Conservation (phyloP, 1,139 yeast genomes). For the Pichia sp. region DNA sequence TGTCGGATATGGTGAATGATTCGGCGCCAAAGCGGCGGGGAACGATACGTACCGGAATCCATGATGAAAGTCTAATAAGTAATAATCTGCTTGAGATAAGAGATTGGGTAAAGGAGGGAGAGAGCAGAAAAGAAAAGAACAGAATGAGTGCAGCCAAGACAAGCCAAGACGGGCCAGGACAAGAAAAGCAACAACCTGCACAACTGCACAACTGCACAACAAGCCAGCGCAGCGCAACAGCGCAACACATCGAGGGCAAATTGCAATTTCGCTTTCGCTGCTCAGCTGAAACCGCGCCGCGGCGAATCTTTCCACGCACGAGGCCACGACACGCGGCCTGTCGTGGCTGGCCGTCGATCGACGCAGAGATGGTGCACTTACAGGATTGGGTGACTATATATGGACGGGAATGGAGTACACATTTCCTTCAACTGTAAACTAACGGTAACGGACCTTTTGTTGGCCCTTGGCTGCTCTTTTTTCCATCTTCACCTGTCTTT, state of each 20-base stretch:
- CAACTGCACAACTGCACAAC: not conserved
- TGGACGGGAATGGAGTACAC: too few relatives aligned
- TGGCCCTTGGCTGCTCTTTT: constrained; percentile 30
- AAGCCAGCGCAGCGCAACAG: too few relatives aligned
- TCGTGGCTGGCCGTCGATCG: too few relatives aligned
- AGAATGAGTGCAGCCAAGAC: constrained; percentile 9
- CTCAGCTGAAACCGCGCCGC: too few relatives aligned
- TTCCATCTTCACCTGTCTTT: constrained; percentile 45
- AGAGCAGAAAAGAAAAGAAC: not conserved
- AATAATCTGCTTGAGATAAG: not conserved
- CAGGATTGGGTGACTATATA: too few relatives aligned
- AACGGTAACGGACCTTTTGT: constrained; percentile 11
- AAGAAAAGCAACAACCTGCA: not conserved
- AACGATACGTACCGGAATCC: constrained; percentile 34
- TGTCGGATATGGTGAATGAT: not conserved
- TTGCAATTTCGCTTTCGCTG: too few relatives aligned
- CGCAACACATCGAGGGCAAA: too few relatives aligned
- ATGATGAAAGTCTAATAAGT: constrained; percentile 22
- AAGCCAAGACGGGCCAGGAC: not conserved
- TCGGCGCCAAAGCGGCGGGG: not conserved
- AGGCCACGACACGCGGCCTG: too few relatives aligned
- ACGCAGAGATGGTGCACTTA: too few relatives aligned
- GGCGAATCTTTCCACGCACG: too few relatives aligned
- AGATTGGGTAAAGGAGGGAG: not conserved
- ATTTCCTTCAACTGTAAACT: too few relatives aligned